Conservation (phyloP, 192 early-diverging fungal genomes). For the Backusella psychrophila region DNA sequence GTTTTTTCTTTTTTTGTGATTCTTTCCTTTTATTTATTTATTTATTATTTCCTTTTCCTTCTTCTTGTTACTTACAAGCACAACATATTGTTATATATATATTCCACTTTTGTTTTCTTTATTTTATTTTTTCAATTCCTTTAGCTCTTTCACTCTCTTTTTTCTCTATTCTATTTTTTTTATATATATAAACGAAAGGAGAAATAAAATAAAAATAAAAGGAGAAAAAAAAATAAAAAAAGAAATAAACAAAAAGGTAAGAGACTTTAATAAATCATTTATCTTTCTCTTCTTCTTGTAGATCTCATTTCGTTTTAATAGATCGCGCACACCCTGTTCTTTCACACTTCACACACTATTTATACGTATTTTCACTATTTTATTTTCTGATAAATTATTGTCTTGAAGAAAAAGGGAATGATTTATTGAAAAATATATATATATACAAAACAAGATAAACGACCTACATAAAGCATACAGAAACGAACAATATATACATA, state of each 20-base stretch:
- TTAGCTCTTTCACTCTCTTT: not conserved
- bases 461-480: not conserved
- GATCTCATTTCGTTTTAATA: not conserved
- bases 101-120: not conserved
- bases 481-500: not conserved
- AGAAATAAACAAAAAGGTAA: not conserved
- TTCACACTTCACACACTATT: not conserved
- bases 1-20: slow-evolving; percentile 4
- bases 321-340: not conserved
- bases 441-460: not conserved
- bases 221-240: not conserved
- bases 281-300: not conserved
- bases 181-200: not conserved
- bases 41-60: not conserved
- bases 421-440: not conserved
- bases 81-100: not conserved
- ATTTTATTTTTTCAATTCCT: not conserved
- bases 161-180: not conserved
- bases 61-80: slow-evolving; percentile 1
- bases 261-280: not conserved
- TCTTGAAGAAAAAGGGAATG: not conserved
- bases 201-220: not conserved
- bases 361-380: not conserved
- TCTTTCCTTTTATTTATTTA: not conserved
- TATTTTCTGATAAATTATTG: not conserved